Base-by-base conservation (phyloP, 176 grass and related monocot genomes). In the Carex kokanica region DNA sequence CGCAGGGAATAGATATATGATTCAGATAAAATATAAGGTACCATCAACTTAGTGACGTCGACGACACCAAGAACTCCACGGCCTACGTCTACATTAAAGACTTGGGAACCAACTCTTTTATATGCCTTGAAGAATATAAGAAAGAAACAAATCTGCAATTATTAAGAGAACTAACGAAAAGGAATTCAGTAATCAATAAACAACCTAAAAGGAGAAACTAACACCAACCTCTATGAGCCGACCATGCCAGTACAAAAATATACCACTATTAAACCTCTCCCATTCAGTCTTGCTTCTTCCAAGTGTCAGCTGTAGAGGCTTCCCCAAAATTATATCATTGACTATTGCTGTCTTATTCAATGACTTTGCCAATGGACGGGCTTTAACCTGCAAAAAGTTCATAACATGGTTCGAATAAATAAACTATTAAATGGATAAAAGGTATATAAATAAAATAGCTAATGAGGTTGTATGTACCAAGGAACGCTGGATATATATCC, bases 171-270 rank as follows among this genome's bases (percentile, higher is more conserved):
- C 24, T 49, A 85, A 81, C 11, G 73, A 59, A 14, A 71, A 32
- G 63, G 17, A 88, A 32, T 34, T 7, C 78, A 72, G 23, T 85
- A 81, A 81, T 7, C 78, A 72, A 32, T 85, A 81, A 81, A 27
- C 16, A 63, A 65, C 4, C 17, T 8, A 16, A 88, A 72, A 1
- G 68, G 55, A 84, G 36, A 64, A 52, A 54, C 18, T 8, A 23
- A 79, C 24, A 54, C 64, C 74, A 69, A 97, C 94, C 91, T 97
- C 94, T 51, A 97, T 94, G 31, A 97, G 80, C 41, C 91, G 86
- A 29, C 94, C 94, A 92, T 94, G 94, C 91, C 91, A 97, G 73
- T 94, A 97, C 52, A 97, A 88, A 82, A 97, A 97, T 73, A 97
- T 82, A 62, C 94, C 94, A 77, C 88, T 87, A 41, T 97, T 97